phyloP scores from a whole-genome alignment of 176 grass and related monocot species.

The Phoenix roebelenii region DNA sequence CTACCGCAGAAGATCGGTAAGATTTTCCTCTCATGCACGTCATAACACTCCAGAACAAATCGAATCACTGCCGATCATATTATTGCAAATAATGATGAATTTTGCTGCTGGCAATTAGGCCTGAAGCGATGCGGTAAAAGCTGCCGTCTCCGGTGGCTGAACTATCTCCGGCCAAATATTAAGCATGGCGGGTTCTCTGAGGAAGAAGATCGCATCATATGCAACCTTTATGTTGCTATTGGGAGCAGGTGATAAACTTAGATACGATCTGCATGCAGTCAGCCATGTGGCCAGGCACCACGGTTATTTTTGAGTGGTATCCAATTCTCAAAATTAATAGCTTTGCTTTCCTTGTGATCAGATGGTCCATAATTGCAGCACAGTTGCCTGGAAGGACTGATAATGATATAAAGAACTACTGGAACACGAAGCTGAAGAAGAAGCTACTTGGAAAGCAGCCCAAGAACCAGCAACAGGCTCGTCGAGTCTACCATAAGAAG shows the following conservation, averaged over 20 bases:
- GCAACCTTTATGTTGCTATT: constrained; percentile 38
- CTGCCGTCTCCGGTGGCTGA: constrained; percentile 47
- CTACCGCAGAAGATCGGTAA: constrained; percentile 49
- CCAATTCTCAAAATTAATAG: no score
- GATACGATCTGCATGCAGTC: no score
- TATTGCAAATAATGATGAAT: not conserved
- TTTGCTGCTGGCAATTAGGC: constrained; percentile 4
- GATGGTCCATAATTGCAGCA: constrained; percentile 34
- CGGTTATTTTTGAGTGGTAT: no score
- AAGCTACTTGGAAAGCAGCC: not conserved
- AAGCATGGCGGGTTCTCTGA: constrained; percentile 44
- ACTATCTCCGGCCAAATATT: constrained; percentile 54
- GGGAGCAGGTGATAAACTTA: constrained; percentile 29
- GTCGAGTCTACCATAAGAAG: no score
- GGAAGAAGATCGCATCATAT: constrained; percentile 48
- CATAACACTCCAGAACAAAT: not conserved
- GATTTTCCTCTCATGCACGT: no score
- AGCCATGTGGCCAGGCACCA: no score
- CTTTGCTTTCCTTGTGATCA: no score
- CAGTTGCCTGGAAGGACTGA: constrained; percentile 29
- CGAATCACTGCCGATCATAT: no score
- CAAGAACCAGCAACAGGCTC: not conserved
- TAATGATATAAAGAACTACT: constrained; percentile 38
- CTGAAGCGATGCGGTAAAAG: constrained; percentile 39
- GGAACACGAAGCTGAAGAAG: constrained; percentile 35